Evolutionary conservation across 2,329 filamentous ascomycete species (phyloP).

Genomic region (Endothia cerciana): DNA sequence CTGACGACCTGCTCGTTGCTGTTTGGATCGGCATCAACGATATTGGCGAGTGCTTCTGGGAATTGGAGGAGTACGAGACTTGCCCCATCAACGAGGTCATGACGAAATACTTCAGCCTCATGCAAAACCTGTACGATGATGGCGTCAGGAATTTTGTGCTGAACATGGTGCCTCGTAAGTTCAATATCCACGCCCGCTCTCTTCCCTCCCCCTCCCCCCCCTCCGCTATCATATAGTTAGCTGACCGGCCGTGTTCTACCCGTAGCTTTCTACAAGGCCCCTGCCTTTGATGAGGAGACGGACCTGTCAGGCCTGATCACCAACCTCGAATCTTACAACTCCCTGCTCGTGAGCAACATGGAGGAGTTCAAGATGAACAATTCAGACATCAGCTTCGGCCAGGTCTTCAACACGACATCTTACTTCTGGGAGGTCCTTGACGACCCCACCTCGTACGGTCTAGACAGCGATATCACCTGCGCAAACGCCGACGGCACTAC

Average conservation of each 20-base stretch:
- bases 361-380: conserved; percentile 24
- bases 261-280: conserved; percentile 17
- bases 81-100: conserved; percentile 27
- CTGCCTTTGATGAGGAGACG: conserved; percentile 20
- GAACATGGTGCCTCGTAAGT: conserved; percentile 24
- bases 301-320: conserved; percentile 12
- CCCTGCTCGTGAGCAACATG: conserved; percentile 24
- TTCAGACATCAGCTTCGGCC: conserved; percentile 21
- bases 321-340: conserved; percentile 27
- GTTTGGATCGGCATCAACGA: conserved; percentile 30
- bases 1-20: conserved; percentile 26
- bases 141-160: conserved; percentile 28
- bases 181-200: not conserved
- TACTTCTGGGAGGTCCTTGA: conserved; percentile 27
- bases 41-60: conserved; percentile 28
- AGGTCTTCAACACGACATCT: conserved; percentile 25
- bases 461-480: conserved; percentile 26
- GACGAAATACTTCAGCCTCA: conserved; percentile 24
- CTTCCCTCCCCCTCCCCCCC: not conserved
- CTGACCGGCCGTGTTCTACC: not conserved
- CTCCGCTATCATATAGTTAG: too few relatives aligned
- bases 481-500: conserved; percentile 25
- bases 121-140: conserved; percentile 27
- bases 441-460: conserved; percentile 22
- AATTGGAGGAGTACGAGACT: conserved; percentile 11